phyloP scores from a whole-genome alignment of 2,329 filamentous ascomycete species.

The Sporothrix pallida region DNA sequence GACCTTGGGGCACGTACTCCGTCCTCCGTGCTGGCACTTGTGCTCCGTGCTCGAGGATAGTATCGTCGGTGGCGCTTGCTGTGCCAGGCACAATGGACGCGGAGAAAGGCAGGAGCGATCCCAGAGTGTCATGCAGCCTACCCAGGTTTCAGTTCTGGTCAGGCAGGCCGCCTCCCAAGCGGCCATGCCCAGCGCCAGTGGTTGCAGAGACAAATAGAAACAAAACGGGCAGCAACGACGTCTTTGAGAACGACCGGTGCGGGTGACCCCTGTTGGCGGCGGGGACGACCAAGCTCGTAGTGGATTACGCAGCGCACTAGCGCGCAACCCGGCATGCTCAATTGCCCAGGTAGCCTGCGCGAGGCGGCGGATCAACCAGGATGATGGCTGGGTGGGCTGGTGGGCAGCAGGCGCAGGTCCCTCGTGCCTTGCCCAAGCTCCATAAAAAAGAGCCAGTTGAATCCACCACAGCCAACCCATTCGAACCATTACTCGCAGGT shows the following conservation, averaged over 20 bases:
- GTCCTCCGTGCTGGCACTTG: slow-evolving; percentile 15
- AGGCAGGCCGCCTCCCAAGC: neutral
- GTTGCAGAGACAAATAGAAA: neutral
- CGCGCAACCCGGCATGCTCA: slow-evolving; percentile 28
- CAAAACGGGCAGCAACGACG: slow-evolving; percentile 20
- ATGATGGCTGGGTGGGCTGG: slow-evolving; percentile 13
- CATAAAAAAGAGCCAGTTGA: slow-evolving; percentile 21
- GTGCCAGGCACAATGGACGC: slow-evolving; percentile 25
- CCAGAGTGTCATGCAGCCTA: slow-evolving; percentile 28
- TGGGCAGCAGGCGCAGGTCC: slow-evolving; percentile 25
- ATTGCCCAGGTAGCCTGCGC: slow-evolving; percentile 28
- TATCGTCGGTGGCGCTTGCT: slow-evolving; percentile 25
- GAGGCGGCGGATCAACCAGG: slow-evolving; percentile 33
- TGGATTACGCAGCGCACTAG: slow-evolving; percentile 38
- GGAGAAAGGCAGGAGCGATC: slow-evolving; percentile 23
- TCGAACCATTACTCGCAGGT: neutral
- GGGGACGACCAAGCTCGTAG: slow-evolving; percentile 36
- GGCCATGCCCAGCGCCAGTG: slow-evolving; percentile 19
- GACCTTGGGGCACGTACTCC: neutral
- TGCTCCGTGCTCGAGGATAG: neutral
- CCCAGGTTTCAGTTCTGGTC: slow-evolving; percentile 21
- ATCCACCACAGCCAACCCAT: slow-evolving; percentile 14
- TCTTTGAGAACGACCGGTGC: slow-evolving; percentile 28
- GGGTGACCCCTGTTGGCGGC: slow-evolving; percentile 37
- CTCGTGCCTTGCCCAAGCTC: slow-evolving; percentile 30